These are phyloP conservation scores for Astrothelium macrocarpum DNA, from an alignment of 495 filamentous ascomycete genomes.

Conservation along the genomic window DNA sequence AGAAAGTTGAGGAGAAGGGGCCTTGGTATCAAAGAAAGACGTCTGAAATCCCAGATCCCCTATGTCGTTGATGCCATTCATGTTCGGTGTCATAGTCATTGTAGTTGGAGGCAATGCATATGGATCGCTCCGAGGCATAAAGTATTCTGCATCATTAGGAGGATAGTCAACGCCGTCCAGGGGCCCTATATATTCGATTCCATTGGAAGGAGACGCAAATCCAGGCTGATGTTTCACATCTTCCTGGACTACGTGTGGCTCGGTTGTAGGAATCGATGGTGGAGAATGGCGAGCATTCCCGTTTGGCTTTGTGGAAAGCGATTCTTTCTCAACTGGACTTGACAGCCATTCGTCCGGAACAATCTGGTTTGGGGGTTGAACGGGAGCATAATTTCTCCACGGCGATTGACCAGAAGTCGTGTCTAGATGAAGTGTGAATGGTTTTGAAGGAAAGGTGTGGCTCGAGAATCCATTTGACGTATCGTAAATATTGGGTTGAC, in stretches of 20 bases:
- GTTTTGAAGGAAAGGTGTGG: neutral
- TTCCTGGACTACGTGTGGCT: neutral
- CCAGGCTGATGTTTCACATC: neutral
- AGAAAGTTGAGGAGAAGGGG: neutral
- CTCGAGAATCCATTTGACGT: constrained; percentile 4
- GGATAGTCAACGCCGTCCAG: neutral
- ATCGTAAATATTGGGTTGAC: constrained; percentile 2
- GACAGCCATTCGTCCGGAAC: neutral
- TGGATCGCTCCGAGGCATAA: neutral
- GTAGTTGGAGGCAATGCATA: neutral
- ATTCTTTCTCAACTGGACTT: neutral
- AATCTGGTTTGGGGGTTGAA: neutral
- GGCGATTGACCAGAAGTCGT: neutral
- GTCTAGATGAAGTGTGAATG: neutral
- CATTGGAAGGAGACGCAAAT: neutral
- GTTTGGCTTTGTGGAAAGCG: neutral
- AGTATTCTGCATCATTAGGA: neutral
- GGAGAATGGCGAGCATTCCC: neutral
- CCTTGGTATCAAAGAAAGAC: neutral
- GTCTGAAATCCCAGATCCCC: neutral
- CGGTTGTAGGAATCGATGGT: neutral
- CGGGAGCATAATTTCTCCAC: neutral
- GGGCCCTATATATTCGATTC: neutral
- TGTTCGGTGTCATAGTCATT: neutral
- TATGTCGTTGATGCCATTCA: neutral